phyloP scores from a whole-genome alignment of 1,284 basidiomycete genomes.

The Amylostereum areolatum region DNA sequence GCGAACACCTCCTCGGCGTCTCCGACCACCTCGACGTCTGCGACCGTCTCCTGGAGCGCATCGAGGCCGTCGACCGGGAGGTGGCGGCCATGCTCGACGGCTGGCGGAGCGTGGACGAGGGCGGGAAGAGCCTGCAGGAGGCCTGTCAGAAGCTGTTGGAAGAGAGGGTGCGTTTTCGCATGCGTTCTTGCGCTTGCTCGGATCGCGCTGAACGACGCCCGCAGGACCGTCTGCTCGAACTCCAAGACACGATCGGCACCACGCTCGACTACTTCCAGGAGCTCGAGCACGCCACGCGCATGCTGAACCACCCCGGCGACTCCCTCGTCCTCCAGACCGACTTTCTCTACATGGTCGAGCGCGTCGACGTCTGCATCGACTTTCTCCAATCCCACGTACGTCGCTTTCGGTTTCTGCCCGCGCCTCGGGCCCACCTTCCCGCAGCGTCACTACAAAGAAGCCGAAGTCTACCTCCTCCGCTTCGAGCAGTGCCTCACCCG shows the following conservation, averaged over 20 bases:
- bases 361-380: slow-evolving; percentile 87
- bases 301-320: slow-evolving; percentile 90
- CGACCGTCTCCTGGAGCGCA: slow-evolving; percentile 59
- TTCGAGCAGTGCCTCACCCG: slow-evolving; percentile 96
- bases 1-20: slow-evolving; percentile 74
- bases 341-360: slow-evolving; percentile 90
- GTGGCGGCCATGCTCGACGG: slow-evolving; percentile 78
- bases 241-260: slow-evolving; percentile 73
- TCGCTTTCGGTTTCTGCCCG: slow-evolving; percentile 5
- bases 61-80: slow-evolving; percentile 67
- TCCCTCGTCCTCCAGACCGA: slow-evolving; percentile 83
- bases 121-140: slow-evolving; percentile 80
- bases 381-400: slow-evolving; percentile 82
- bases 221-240: slow-evolving; percentile 69
- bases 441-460: slow-evolving; percentile 84
- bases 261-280: slow-evolving; percentile 89
- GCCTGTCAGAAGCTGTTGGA: slow-evolving; percentile 86
- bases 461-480: slow-evolving; percentile 85
- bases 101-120: slow-evolving; percentile 82
- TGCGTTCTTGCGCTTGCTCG: not conserved
- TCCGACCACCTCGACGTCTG: slow-evolving; percentile 71
- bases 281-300: slow-evolving; percentile 81
- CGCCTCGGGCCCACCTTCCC: not conserved
- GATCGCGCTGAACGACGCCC: not conserved
- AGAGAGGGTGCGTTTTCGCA: slow-evolving; percentile 68